Evolutionary conservation across 2,329 filamentous ascomycete species (phyloP), one percentile per base, ranked within the genome.

Genomic region (Furcasterigmium sp.): DNA sequence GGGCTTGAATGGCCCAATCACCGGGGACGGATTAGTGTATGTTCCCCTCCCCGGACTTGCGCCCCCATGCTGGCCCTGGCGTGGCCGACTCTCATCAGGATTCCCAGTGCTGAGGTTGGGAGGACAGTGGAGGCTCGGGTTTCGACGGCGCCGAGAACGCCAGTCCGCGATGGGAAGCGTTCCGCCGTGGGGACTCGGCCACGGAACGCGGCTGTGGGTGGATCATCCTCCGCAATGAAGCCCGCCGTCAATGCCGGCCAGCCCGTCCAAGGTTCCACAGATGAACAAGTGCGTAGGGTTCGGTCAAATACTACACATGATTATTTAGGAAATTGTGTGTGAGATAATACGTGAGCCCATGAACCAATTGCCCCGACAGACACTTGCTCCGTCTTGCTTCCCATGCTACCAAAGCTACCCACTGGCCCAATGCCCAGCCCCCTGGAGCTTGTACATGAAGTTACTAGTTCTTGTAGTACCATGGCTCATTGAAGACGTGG

Each of bases 401-500:
- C n/a, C n/a, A n/a, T n/a, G n/a, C n/a, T n/a, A n/a, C n/a, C n/a
- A n/a, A n/a, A n/a, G n/a, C n/a, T n/a, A n/a, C n/a, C n/a, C n/a
- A n/a, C n/a, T n/a, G n/a, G n/a, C n/a, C n/a, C n/a, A n/a, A n/a
- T n/a, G n/a, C n/a, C n/a, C 32, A 4, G 32, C n/a, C 32, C 5
- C n/a, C 17, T 35, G 11, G 29, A 35, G 15, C 32, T 17, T 17
- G 32, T 18, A 35, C 32, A 15, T n/a, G 6, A 29, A 39, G 4
- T 13, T 28, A 14, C 23, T 40, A 69, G 44, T 67, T 67, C 39
- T 59, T 62, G 51, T 66, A 84, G 60, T 93, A 95, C 60, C 87
- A 77, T 39, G 90, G 91, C 68, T 94, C 88, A 53, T 95, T 78
- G 65, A 98, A 97, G 23, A 97, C 93, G 64, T 98, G 93, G 65